phyloP scores from a whole-genome alignment of 768 basidiomycete genomes.

The Termitomyces eurrhizus region DNA sequence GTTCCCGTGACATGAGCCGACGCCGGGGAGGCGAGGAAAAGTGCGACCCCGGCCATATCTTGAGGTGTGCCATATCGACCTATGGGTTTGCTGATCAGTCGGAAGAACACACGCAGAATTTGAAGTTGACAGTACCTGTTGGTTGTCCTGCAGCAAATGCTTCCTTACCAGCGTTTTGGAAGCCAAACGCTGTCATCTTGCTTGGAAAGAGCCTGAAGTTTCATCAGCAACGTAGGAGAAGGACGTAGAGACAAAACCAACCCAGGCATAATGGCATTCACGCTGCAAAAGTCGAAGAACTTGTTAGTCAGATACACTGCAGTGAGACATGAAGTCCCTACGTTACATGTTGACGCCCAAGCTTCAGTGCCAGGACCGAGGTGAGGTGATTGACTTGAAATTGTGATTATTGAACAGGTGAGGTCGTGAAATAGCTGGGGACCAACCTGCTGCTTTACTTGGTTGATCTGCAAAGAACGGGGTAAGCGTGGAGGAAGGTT shows the following conservation, averaged over 20 bases:
- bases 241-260: constrained; percentile 20
- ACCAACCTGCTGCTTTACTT: constrained; percentile 75
- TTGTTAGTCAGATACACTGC: not conserved
- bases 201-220: constrained; percentile 66
- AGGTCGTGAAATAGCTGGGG: not conserved
- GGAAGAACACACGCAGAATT: not conserved
- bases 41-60: constrained; percentile 68
- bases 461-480: constrained; percentile 51
- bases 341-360: constrained; percentile 61
- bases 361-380: constrained; percentile 61
- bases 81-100: constrained; percentile 19
- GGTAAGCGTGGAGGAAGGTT: constrained; percentile 1
- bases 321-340: constrained; percentile 32
- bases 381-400: constrained; percentile 74
- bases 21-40: constrained; percentile 70
- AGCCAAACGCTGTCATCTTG: constrained; percentile 78
- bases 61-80: constrained; percentile 62
- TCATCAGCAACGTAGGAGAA: not conserved
- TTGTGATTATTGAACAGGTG: not conserved
- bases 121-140: constrained; percentile 41
- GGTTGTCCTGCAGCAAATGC: constrained; percentile 54
- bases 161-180: constrained; percentile 51
- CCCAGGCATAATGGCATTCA: constrained; percentile 86
- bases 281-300: constrained; percentile 34
- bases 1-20: constrained; percentile 72